These are phyloP conservation scores for Tephrocybe sp. DNA, from an alignment of 768 basidiomycete genomes.

Conservation along the genomic window DNA sequence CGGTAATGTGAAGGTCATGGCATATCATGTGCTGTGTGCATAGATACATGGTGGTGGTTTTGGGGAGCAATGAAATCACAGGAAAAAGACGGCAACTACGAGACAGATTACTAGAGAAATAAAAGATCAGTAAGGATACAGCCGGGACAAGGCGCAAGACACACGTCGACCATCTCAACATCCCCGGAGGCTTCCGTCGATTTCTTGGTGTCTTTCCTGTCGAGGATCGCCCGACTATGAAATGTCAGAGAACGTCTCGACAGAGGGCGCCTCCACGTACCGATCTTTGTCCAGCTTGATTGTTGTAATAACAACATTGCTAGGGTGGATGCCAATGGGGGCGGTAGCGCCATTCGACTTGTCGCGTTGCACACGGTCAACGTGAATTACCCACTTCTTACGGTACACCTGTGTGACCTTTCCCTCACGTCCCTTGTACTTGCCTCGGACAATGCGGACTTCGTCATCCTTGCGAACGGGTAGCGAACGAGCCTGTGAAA, in stretches of 20 bases:
- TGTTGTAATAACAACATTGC: slow-evolving; percentile 92
- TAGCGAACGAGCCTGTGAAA: slow-evolving; percentile 75
- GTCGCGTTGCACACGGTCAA: slow-evolving; percentile 97
- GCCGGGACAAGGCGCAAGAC: slow-evolving; percentile 28
- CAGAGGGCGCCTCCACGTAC: slow-evolving; percentile 33
- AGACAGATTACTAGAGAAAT: slow-evolving; percentile 29
- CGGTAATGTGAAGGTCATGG: slow-evolving; percentile 8
- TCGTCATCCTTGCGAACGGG: slow-evolving; percentile 99
- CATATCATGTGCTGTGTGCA: slow-evolving; percentile 53
- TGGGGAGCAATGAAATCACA: slow-evolving; percentile 32
- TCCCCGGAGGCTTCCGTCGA: slow-evolving; percentile 44
- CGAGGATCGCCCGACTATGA: slow-evolving; percentile 77
- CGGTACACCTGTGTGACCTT: slow-evolving; percentile 98
- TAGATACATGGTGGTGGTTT: slow-evolving; percentile 68
- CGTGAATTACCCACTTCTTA: slow-evolving; percentile 98
- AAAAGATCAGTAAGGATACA: slow-evolving; percentile 12
- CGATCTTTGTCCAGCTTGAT: slow-evolving; percentile 94
- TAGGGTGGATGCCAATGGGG: slow-evolving; percentile 94
- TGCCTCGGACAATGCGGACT: slow-evolving; percentile 93
- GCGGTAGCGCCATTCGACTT: slow-evolving; percentile 95
- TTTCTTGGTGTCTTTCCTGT: slow-evolving; percentile 84
- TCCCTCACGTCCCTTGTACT: slow-evolving; percentile 99
- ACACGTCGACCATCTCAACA: slow-evolving; percentile 80
- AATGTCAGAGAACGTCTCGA: background rate
- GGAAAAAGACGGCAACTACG: slow-evolving; percentile 22